A percentile compares a stretch with the other conserved stretches of the same genome.
These are phyloP conservation scores for Colletotrichum paranaense DNA, from an alignment of 2,329 filamentous ascomycete genomes.

Conservation along the genomic window DNA sequence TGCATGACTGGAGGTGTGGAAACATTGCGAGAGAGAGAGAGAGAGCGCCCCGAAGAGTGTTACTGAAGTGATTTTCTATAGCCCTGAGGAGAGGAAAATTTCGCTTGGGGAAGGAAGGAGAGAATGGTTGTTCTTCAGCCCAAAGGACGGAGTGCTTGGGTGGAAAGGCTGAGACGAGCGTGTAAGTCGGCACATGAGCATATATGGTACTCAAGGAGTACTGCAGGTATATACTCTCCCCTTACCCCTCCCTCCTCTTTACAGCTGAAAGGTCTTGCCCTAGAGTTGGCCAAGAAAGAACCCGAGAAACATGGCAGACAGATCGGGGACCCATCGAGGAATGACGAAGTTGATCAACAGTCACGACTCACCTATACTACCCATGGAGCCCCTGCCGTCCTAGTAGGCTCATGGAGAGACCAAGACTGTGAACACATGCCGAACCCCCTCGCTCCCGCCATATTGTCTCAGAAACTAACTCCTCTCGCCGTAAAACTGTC, in stretches of 20 bases:
- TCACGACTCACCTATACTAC: neutral
- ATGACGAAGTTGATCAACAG: slow-evolving; percentile 1
- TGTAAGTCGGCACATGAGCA: neutral
- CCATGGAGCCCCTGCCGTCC: neutral
- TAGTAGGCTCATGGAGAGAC: too few species aligned
- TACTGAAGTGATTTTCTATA: accelerated
- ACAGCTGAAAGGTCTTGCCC: neutral
- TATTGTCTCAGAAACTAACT: neutral
- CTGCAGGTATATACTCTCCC: neutral
- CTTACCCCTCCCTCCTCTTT: neutral
- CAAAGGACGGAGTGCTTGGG: neutral
- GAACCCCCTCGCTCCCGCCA: neutral
- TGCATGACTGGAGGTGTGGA: neutral
- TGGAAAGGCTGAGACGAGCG: neutral
- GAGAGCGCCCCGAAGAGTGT: neutral
- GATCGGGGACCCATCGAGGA: neutral
- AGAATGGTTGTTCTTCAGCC: neutral
- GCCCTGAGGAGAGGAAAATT: too few species aligned
- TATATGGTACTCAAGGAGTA: neutral
- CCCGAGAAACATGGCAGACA: neutral
- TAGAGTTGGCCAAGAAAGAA: neutral
- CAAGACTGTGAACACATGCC: neutral
- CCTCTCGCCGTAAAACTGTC: neutral
- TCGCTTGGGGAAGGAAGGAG: neutral
- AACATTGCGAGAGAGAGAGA: neutral